These are phyloP conservation scores for Zygoascus flipseniorum DNA, from an alignment of 805 yeast genomes.

Conservation along the genomic window DNA sequence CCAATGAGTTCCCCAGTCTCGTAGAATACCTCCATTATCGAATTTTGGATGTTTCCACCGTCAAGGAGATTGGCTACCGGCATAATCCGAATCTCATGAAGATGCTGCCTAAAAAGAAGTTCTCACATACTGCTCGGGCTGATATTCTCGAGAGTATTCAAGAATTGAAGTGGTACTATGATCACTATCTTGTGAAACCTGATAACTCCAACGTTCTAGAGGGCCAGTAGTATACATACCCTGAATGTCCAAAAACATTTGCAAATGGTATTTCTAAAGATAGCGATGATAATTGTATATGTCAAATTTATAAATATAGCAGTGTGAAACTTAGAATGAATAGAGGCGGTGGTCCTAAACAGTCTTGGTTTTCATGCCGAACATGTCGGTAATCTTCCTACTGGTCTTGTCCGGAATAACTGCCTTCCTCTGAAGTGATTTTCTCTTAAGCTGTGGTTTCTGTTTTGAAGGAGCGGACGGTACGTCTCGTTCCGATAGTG, in stretches of 20 bases:
- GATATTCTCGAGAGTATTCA: conserved; percentile 86
- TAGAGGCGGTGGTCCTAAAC: not conserved
- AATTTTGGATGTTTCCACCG: conserved; percentile 79
- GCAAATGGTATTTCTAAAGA: no score
- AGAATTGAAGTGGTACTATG: conserved; percentile 70
- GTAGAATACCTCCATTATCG: conserved; percentile 56
- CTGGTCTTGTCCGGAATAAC: conserved; percentile 19
- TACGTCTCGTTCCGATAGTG: conserved; percentile 8
- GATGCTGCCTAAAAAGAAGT: conserved; percentile 52
- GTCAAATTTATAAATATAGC: no score
- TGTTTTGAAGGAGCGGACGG: conserved; percentile 1
- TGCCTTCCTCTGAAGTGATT: conserved; percentile 11
- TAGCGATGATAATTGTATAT: not conserved
- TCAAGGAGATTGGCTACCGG: conserved; percentile 72
- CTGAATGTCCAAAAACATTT: no score
- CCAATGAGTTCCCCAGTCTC: conserved; percentile 72
- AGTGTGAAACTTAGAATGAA: no score
- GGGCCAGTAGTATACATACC: not conserved
- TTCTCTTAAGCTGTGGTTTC: not conserved
- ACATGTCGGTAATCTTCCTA: conserved; percentile 27
- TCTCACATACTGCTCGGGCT: conserved; percentile 75
- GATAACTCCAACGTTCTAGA: not conserved
- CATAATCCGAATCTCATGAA: conserved; percentile 59
- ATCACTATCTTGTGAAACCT: conserved; percentile 41
- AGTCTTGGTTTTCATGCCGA: conserved; percentile 7